These are phyloP conservation scores for Immersiporthe knoxdaviesiana DNA, from an alignment of 2,329 filamentous ascomycete species.

Conservation along the genomic window DNA sequence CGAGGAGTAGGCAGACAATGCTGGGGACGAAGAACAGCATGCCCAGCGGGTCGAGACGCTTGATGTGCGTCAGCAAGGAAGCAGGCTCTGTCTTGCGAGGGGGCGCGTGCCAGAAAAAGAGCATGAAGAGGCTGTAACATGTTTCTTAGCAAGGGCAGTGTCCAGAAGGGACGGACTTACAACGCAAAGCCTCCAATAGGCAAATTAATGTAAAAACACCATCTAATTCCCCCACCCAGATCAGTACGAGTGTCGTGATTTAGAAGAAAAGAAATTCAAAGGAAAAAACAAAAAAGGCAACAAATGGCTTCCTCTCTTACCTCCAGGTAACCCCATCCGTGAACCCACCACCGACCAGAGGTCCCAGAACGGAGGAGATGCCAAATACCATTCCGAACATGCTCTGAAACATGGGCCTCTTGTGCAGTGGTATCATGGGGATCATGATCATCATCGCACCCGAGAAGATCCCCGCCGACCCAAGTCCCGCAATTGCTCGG, in stretches of 20 bases:
- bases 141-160: neutral
- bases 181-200: slow-evolving; percentile 57
- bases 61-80: slow-evolving; percentile 47
- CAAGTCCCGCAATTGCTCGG: slow-evolving; percentile 59
- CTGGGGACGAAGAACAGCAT: slow-evolving; percentile 63
- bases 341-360: slow-evolving; percentile 58
- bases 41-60: slow-evolving; percentile 61
- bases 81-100: slow-evolving; percentile 37
- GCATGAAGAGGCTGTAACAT: slow-evolving; percentile 43
- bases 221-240: slow-evolving; percentile 35
- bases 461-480: slow-evolving; percentile 61
- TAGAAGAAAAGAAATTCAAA: too few relatives aligned
- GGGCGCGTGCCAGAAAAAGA: slow-evolving; percentile 52
- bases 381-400: slow-evolving; percentile 60
- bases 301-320: slow-evolving; percentile 31
- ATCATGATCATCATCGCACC: slow-evolving; percentile 61
- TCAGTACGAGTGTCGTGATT: slow-evolving; percentile 3
- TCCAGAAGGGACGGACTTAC: slow-evolving; percentile 9
- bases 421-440: slow-evolving; percentile 61
- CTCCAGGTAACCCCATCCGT: slow-evolving; percentile 54
- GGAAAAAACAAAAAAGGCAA: too few relatives aligned
- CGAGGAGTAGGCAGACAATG: slow-evolving; percentile 62
- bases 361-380: slow-evolving; percentile 56
- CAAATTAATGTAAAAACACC: slow-evolving; percentile 65
- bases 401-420: slow-evolving; percentile 61